These are phyloP conservation scores for Trypanosoma lewisi DNA, from an alignment of 208 protist genomes.

Conservation along the genomic window DNA sequence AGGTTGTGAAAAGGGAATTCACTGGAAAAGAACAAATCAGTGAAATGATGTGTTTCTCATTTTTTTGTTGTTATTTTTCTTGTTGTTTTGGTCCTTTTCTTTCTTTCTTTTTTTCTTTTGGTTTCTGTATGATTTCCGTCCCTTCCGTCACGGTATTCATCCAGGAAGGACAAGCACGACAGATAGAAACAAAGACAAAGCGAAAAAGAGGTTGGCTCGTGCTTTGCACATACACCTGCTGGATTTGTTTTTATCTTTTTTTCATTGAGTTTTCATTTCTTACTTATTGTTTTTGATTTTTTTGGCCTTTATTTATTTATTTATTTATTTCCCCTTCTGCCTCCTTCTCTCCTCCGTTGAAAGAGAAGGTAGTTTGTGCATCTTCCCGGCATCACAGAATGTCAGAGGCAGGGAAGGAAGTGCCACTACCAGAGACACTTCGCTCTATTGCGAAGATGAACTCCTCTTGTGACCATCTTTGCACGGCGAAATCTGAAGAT, in stretches of 20 bases:
- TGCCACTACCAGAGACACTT: constrained; percentile 7
- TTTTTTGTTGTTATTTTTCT: background rate
- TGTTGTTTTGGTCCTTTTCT: background rate
- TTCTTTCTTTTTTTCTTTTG: background rate
- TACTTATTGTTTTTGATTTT: background rate
- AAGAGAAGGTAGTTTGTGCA: background rate
- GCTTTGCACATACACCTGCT: no score
- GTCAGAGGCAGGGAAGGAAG: background rate
- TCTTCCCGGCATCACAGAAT: background rate
- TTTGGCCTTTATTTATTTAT: background rate
- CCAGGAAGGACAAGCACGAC: no score
- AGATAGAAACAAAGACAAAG: no score
- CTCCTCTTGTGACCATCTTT: background rate
- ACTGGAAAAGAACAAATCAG: background rate
- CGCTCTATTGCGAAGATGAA: background rate
- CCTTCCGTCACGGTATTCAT: no score
- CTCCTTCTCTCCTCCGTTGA: background rate
- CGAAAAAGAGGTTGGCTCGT: no score
- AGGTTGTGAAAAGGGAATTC: constrained; percentile 17
- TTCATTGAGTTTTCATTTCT: background rate
- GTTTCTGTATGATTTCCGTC: no score
- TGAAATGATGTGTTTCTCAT: background rate
- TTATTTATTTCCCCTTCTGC: background rate
- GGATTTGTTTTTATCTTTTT: background rate
- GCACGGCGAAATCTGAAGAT: background rate